Evolutionary conservation across 106 monocot genomes (phyloP), one percentile per base, ranked within the genome.

Genomic region (Phalaenopsis equestris): DNA sequence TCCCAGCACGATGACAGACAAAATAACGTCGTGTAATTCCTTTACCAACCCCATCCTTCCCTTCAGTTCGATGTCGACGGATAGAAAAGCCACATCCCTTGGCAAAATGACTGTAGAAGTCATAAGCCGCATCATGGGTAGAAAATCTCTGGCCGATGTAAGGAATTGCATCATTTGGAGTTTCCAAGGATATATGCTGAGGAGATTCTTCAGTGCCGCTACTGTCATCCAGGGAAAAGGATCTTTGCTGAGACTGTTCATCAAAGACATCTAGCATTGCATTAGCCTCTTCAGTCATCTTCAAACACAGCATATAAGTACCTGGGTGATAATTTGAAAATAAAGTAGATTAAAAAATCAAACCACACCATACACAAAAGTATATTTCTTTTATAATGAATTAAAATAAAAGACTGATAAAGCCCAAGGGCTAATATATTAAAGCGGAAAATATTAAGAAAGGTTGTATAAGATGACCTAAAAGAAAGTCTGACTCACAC

Each of bases 1-100:
- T 91, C 11, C 95, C 93, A 72, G 93, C 95, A 77, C 95, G 88
- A 77, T 95, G 95, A 67, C 95, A 95, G 55, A 93, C 93, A 77
- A 95, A 93, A 43, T 95, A 93, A 14, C 93, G 82, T 30, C 95
- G 87, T 19, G 86, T 95, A 11, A 93, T 88, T 41, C 95, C 95
- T 43, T 84, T 90, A 19, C 95, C 93, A 41, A 92, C 86, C 52
- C 95, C 90, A 75, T 92, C 92, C 81, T 92, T 95, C 18, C 95
- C 93, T 83, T 93, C 93, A 16, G 95, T 91, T 49, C 93, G 79
- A 80, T 93, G 95, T 12, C 93, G 86, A 5, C 95, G 89, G 82
- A 93, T 95, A 10, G 95, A 95, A 80, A 95, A 95, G 12, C 95
- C 95, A 77, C 88, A 77, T 37, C 78, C 78, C 73, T 89, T 93